Conservation (phyloP, 2,329 filamentous ascomycete species). For the Onygenales sp. region DNA sequence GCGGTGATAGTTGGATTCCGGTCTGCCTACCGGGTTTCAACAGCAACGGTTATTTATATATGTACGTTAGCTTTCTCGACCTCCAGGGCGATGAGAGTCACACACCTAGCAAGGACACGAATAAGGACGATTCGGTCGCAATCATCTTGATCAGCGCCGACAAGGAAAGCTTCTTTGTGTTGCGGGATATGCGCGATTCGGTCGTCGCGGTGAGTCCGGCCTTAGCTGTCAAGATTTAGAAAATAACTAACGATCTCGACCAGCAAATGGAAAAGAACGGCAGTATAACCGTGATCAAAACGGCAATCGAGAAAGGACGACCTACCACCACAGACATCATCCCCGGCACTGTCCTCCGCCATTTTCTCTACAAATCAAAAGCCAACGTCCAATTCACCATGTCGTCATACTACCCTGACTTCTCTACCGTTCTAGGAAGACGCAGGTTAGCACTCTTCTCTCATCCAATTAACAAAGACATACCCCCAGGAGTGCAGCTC, state of each 20-base stretch:
- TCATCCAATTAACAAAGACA: background rate
- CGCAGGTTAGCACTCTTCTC: constrained; percentile 43
- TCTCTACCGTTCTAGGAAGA: constrained; percentile 49
- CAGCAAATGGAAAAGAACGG: constrained; percentile 67
- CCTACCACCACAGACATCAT: constrained; percentile 65
- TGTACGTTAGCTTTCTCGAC: constrained; percentile 96
- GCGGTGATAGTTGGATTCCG: constrained; percentile 96
- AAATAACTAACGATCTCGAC: background rate
- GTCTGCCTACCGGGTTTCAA: constrained; percentile 95
- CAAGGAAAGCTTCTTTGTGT: constrained; percentile 85
- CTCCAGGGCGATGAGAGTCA: constrained; percentile 40
- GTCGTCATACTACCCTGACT: constrained; percentile 67
- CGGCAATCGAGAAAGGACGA: constrained; percentile 61
- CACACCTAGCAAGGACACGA: constrained; percentile 31
- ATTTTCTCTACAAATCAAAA: constrained; percentile 93
- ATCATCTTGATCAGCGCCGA: constrained; percentile 87
- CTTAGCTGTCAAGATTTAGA: constrained; percentile 10
- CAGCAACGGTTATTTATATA: constrained; percentile 91
- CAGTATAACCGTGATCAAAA: constrained; percentile 63
- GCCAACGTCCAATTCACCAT: constrained; percentile 94
- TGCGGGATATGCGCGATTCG: constrained; percentile 61
- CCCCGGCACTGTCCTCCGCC: constrained; percentile 68
- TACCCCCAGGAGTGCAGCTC: too few relatives aligned
- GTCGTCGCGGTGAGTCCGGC: constrained; percentile 42
- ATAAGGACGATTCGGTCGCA: constrained; percentile 64